These are phyloP conservation scores for Auxenochlorella pyrenoidosa DNA, from an alignment of 139 green algal species.

Conservation along the genomic window DNA sequence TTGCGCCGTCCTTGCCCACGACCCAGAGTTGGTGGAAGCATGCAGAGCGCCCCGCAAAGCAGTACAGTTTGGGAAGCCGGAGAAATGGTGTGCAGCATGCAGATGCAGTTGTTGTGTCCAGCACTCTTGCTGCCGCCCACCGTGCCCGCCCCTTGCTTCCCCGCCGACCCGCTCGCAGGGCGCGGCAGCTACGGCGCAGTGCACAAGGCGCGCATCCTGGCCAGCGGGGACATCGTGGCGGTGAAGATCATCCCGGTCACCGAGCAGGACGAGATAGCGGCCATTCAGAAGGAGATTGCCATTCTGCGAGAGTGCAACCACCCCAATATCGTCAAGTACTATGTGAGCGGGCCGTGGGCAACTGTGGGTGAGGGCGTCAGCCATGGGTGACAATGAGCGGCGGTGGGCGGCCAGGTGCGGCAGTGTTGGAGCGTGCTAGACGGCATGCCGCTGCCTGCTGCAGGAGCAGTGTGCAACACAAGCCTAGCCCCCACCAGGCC, in stretches of 20 bases:
- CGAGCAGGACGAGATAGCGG: slow-evolving; percentile 69
- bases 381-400: too few relatives aligned
- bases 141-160: not conserved
- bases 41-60: not conserved
- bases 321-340: slow-evolving; percentile 91
- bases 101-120: not conserved
- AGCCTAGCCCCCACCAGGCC: too few relatives aligned
- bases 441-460: too few relatives aligned
- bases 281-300: slow-evolving; percentile 79
- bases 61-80: not conserved
- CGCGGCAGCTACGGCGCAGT: slow-evolving; percentile 88
- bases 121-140: not conserved
- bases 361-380: not conserved
- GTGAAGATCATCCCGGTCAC: slow-evolving; percentile 86
- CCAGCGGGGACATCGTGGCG: slow-evolving; percentile 75
- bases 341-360: slow-evolving; percentile 28
- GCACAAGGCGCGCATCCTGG: slow-evolving; percentile 77
- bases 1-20: not conserved
- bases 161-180: slow-evolving; percentile 32
- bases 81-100: not conserved
- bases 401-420: too few relatives aligned
- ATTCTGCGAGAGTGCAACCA: slow-evolving; percentile 93
- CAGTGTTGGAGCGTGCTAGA: too few relatives aligned
- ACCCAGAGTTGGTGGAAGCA: not conserved
- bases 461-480: too few relatives aligned